Conservation (phyloP, 495 filamentous ascomycete genomes). For the Terfezia claveryi region DNA sequence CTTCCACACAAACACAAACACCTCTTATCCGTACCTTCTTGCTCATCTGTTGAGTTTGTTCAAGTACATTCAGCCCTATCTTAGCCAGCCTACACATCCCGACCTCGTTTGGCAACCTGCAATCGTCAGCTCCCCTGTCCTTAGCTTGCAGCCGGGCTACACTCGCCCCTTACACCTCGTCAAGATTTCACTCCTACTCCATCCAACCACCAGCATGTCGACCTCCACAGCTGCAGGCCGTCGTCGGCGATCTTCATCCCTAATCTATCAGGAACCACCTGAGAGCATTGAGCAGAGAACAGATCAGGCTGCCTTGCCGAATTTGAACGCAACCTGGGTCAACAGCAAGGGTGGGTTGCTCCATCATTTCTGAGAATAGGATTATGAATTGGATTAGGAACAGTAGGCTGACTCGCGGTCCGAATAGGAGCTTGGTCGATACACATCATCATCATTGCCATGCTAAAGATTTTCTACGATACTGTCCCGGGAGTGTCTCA, state of each 20-base stretch:
- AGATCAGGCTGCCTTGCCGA: constrained; percentile 83
- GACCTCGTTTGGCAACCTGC: background rate
- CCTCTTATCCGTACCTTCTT: background rate
- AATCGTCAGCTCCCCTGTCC: no score
- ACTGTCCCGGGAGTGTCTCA: constrained; percentile 86
- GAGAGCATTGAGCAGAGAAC: constrained; percentile 90
- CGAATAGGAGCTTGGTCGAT: constrained; percentile 80
- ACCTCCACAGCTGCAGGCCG: constrained; percentile 28
- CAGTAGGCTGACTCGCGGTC: background rate
- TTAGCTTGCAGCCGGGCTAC: no score
- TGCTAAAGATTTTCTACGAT: constrained; percentile 85
- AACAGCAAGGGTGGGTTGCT: constrained; percentile 73
- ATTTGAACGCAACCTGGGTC: constrained; percentile 95
- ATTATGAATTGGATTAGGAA: background rate
- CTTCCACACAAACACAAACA: no score
- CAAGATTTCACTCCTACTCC: constrained; percentile 18
- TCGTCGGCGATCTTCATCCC: constrained; percentile 77
- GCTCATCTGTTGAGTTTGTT: no score
- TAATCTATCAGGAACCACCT: constrained; percentile 84
- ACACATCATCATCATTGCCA: constrained; percentile 72
- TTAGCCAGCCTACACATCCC: constrained; percentile 1
- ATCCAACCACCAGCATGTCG: constrained; percentile 19
- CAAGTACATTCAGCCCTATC: constrained; percentile 6
- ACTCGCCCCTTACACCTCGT: background rate
- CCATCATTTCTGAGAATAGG: background rate